These are phyloP conservation scores for Phytopythium helicoides DNA, from an alignment of 352 stramenopile genomes.

Conservation along the genomic window DNA sequence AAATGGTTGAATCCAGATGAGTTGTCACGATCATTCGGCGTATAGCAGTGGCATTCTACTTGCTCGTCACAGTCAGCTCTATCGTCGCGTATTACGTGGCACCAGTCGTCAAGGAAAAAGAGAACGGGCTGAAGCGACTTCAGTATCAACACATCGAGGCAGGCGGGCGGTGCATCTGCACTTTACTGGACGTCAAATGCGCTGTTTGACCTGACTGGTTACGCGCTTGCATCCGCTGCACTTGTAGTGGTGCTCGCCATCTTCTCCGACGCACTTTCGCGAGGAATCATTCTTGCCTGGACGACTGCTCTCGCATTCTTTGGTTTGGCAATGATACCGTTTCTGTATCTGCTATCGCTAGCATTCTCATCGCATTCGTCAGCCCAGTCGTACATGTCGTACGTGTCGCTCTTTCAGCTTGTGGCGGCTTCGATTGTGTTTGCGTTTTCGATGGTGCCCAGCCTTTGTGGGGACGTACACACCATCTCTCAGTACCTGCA, in stretches of 20 bases:
- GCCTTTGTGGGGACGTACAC: constrained; percentile 43
- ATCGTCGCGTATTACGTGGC: constrained; percentile 67
- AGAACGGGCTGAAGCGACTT: constrained; percentile 64
- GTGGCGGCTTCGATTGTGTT: constrained; percentile 48
- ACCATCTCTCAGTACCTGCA: constrained; percentile 46
- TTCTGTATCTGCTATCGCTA: constrained; percentile 66
- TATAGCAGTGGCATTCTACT: constrained; percentile 92
- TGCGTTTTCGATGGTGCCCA: constrained; percentile 43
- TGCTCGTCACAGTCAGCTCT: constrained; percentile 59
- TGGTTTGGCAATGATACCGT: constrained; percentile 56
- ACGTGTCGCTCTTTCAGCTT: constrained; percentile 67
- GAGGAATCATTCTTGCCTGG: constrained; percentile 37
- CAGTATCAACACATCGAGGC: constrained; percentile 71
- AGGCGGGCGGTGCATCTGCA: constrained; percentile 23
- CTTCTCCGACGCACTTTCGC: constrained; percentile 31
- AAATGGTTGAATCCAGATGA: constrained; percentile 26
- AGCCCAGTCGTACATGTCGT: constrained; percentile 78
- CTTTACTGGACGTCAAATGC: constrained; percentile 74
- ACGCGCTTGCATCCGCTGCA: constrained; percentile 22
- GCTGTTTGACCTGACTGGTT: constrained; percentile 59
- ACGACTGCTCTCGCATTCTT: constrained; percentile 33
- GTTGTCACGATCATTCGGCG: constrained; percentile 52
- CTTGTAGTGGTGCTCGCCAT: constrained; percentile 35
- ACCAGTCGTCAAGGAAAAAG: constrained; percentile 65
- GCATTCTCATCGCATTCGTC: constrained; percentile 74